Conservation (phyloP, 2,329 filamentous ascomycete genomes). For the Chaetomium sp. region DNA sequence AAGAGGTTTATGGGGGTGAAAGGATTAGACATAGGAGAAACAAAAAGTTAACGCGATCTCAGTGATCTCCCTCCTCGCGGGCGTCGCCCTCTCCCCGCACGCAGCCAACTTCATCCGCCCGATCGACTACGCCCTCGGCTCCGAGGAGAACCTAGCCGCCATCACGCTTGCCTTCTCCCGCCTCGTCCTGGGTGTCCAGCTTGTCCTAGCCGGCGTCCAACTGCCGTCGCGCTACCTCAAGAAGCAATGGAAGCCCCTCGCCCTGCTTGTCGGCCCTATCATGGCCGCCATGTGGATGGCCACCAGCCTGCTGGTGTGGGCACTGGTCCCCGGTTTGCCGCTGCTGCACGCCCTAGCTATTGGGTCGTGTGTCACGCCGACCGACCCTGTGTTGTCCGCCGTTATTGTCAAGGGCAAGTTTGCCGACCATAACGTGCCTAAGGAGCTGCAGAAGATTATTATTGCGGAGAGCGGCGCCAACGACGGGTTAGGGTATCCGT, state of each 20-base stretch:
- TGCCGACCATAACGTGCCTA: conserved; percentile 83
- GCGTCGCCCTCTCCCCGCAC: conserved; percentile 70
- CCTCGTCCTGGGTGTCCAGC: conserved; percentile 81
- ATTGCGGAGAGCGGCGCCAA: conserved; percentile 81
- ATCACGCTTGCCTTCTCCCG: conserved; percentile 81
- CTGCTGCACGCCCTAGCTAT: conserved; percentile 76
- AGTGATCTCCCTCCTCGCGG: conserved; percentile 80
- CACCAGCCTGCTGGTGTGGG: conserved; percentile 75
- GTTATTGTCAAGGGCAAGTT: conserved; percentile 92
- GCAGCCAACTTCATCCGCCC: conserved; percentile 71
- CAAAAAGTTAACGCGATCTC: not conserved
- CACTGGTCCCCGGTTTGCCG: conserved; percentile 60
- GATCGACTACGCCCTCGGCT: conserved; percentile 61
- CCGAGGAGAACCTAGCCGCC: conserved; percentile 52
- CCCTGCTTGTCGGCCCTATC: conserved; percentile 70
- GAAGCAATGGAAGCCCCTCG: conserved; percentile 70
- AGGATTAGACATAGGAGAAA: no score
- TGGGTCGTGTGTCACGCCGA: conserved; percentile 84
- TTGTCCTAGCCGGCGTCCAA: conserved; percentile 83
- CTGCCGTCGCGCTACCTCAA: conserved; percentile 75
- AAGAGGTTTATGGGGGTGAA: no score
- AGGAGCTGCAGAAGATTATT: conserved; percentile 72
- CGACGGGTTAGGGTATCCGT: conserved; percentile 83
- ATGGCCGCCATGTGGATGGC: conserved; percentile 84
- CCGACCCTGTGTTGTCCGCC: conserved; percentile 81